Base-by-base conservation (phyloP, 2,329 filamentous ascomycete species). In the Helotiales sp. region DNA sequence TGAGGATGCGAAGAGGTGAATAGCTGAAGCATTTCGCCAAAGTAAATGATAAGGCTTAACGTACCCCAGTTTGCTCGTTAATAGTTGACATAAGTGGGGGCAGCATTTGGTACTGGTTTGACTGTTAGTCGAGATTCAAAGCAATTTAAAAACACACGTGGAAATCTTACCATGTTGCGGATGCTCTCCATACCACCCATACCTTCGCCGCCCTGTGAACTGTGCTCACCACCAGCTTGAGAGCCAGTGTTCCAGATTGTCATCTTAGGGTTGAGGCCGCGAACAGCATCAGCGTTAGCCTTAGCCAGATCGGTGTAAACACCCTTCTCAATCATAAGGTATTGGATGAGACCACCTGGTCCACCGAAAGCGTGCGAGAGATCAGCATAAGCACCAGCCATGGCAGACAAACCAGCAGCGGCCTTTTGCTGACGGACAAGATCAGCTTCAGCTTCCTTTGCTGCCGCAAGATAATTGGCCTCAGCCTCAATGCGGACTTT, bases 271-370 rank as follows among this genome's bases (percentile, higher is more conserved):
- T 92, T 83, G 64, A 96, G 75, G 25, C 91, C 91, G 52, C 84
- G 80, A 70, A 96, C 84, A 30, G 90, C 91, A 30, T 80, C 72
- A 47, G 88, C 90, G 67, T 96, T 96, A 50, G 89, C 90, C 66
- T 88, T 81, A 57, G 91, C 91, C 50, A 96, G 82, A 66, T 87
- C 82, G 70, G 90, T 83, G 72, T 91, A 93, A 0, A 88, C 90
- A 66, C 87, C 87, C 73, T 88, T 88, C 76, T 93, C 87, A 70
- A 96, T 85, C 91, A 96, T 96, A 75, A 93, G 82, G 79, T 89
- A 93, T 72, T 93, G 88, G 66, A 96, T 79, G 57, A 96, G 79
- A 29, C 89, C 89, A 33, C 86, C 81, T 2, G 91, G 89, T 0
- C 91, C 91, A 59, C 91, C 91, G 46, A 96, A 85, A 0, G 90